Percentiles rank a stretch among this genome's conserved stretches.
Conservation (phyloP, 2,329 filamentous ascomycete genomes). For the Hymenoscyphus fructigenus region DNA sequence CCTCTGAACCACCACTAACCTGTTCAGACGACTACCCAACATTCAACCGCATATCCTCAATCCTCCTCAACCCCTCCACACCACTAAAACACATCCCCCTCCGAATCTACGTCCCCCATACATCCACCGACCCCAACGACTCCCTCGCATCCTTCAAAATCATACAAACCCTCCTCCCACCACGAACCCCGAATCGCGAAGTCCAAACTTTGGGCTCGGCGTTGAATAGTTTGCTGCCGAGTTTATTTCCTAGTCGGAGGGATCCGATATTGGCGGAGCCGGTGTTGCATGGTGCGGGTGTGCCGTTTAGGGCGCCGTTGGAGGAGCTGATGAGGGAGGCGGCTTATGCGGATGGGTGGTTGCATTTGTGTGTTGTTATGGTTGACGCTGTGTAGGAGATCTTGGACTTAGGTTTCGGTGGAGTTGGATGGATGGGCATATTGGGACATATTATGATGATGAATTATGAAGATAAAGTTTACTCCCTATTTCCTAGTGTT, state of each 20-base stretch:
- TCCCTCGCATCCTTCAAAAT: constrained; percentile 61
- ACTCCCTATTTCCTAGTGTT: too few relatives aligned
- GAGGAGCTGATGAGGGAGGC: constrained; percentile 81
- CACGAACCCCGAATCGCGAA: constrained; percentile 46
- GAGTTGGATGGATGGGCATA: too few relatives aligned
- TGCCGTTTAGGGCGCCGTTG: constrained; percentile 77
- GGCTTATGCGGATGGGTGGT: constrained; percentile 89
- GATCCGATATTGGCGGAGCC: constrained; percentile 82
- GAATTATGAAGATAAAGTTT: too few relatives aligned
- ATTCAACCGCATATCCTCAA: constrained; percentile 73
- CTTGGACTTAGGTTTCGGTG: neutral
- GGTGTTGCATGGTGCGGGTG: constrained; percentile 78
- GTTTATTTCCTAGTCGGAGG: constrained; percentile 81
- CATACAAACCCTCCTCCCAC: constrained; percentile 72
- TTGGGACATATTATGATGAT: too few relatives aligned
- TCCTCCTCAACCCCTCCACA: constrained; percentile 72
- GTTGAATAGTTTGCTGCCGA: constrained; percentile 72
- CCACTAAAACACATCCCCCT: constrained; percentile 82
- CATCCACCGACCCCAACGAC: constrained; percentile 56
- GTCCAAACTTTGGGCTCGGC: constrained; percentile 73
- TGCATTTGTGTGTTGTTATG: constrained; percentile 78
- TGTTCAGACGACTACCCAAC: constrained; percentile 65
- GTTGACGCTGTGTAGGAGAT: constrained; percentile 21
- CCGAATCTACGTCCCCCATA: constrained; percentile 77
- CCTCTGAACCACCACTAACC: neutral